Evolutionary conservation across 306 rosid genomes (phyloP).

Genomic region (Oemleria cerasiformis): DNA sequence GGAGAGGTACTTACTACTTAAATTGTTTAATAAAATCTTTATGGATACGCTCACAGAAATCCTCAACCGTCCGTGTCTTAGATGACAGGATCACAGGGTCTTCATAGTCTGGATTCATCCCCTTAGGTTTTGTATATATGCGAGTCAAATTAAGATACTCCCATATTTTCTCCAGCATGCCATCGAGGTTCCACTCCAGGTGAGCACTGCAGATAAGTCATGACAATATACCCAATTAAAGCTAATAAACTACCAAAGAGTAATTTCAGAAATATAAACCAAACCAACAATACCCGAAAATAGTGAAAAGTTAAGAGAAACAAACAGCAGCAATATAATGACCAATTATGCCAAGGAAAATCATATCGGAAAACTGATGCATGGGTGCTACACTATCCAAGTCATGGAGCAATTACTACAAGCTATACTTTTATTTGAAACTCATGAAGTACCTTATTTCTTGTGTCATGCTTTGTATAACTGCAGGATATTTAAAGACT

Average conservation of each 20-base stretch:
- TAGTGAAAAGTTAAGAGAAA: background rate
- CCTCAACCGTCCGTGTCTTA: conserved; percentile 81
- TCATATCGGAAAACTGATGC: background rate
- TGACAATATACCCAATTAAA: conserved; percentile 20
- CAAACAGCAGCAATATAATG: background rate
- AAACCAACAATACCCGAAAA: background rate
- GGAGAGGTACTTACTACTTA: conserved; percentile 65
- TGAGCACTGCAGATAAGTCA: conserved; percentile 68
- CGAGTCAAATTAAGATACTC: conserved; percentile 91
- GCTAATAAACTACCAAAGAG: background rate
- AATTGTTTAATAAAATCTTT: conserved; percentile 94
- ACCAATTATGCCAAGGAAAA: background rate
- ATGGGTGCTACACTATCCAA: background rate
- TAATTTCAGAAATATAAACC: background rate
- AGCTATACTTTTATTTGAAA: background rate
- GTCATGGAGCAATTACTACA: background rate
- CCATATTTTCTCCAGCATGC: conserved; percentile 92
- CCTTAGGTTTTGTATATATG: conserved; percentile 92
- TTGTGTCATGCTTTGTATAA: background rate
- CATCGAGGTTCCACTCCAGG: conserved; percentile 98
- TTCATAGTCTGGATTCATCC: conserved; percentile 98
- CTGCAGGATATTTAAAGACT: background rate
- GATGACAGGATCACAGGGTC: conserved; percentile 97
- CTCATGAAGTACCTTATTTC: background rate
- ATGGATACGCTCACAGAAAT: conserved; percentile 86